These are phyloP conservation scores for Venturia carpophila DNA, from an alignment of 2,329 filamentous ascomycete genomes.

Conservation along the genomic window DNA sequence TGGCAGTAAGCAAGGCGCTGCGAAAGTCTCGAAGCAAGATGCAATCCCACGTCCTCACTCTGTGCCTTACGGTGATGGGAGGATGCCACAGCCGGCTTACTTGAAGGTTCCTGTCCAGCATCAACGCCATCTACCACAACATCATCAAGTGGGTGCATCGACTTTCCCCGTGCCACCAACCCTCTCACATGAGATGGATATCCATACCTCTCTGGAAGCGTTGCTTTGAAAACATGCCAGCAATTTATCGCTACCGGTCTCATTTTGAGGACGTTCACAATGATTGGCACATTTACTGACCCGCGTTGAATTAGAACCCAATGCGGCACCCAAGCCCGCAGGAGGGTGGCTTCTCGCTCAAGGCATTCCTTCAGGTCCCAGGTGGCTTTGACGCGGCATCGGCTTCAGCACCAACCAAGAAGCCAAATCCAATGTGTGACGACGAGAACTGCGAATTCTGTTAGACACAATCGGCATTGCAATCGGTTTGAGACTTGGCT, in stretches of 20 bases:
- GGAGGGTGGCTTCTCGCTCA: not conserved
- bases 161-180: no score
- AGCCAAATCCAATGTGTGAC: not conserved
- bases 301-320: not conserved
- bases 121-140: not conserved
- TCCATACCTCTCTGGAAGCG: no score
- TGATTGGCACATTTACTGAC: no score
- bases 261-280: no score
- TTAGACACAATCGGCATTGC: not conserved
- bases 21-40: not conserved
- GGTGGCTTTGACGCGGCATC: not conserved
- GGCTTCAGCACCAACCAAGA: not conserved
- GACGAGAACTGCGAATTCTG: constrained; percentile 2
- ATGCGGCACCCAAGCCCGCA: not conserved
- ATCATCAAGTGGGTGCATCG: not conserved
- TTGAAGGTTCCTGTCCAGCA: not conserved
- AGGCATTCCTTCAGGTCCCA: not conserved
- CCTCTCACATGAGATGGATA: no score
- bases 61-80: not conserved
- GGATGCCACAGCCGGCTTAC: not conserved
- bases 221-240: no score
- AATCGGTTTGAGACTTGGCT: not conserved
- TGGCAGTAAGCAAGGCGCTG: not conserved
- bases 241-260: no score
- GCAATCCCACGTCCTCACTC: not conserved